Percentiles rank a stretch among this genome's conserved stretches.
phyloP scores from a whole-genome alignment of 306 rosid species.

The Dalbergia oliveri region DNA sequence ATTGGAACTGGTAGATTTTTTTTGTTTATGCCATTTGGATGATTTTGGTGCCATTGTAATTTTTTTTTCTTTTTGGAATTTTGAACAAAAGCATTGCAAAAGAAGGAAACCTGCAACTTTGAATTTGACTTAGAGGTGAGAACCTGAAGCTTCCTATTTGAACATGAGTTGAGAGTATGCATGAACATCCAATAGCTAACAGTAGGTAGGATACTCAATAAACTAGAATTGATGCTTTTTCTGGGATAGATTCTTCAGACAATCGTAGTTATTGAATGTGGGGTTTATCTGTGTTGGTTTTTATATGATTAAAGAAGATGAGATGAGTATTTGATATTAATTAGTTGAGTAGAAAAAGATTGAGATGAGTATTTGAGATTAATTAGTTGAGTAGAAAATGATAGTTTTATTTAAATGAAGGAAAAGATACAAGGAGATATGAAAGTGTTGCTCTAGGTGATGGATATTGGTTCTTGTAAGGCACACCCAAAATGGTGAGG shows the following conservation, averaged over 20 bases:
- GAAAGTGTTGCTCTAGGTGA: too few species aligned
- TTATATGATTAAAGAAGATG: too few species aligned
- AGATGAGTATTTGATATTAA: too few species aligned
- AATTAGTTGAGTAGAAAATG: too few species aligned
- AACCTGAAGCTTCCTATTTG: slow-evolving; percentile 7
- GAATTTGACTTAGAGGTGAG: neutral
- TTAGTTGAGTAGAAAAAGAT: too few species aligned
- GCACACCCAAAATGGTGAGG: too few species aligned
- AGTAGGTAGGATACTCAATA: slow-evolving; percentile 16
- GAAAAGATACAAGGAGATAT: too few species aligned
- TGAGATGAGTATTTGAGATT: too few species aligned
- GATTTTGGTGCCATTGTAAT: neutral
- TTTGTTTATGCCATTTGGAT: slow-evolving; percentile 23
- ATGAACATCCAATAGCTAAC: neutral
- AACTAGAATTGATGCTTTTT: neutral
- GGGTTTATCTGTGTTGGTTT: too few species aligned
- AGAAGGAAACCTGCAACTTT: slow-evolving; percentile 13
- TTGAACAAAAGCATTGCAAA: neutral
- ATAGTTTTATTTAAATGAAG: too few species aligned
- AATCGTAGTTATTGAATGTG: neutral
- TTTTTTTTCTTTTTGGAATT: neutral
- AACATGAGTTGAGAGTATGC: neutral
- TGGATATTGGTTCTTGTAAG: too few species aligned
- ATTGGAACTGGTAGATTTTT: neutral
- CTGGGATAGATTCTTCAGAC: neutral